A percentile compares a stretch with the other conserved stretches of the same genome.
phyloP scores from a whole-genome alignment of 129 eudicot species.

The Cynara cardunculus region DNA sequence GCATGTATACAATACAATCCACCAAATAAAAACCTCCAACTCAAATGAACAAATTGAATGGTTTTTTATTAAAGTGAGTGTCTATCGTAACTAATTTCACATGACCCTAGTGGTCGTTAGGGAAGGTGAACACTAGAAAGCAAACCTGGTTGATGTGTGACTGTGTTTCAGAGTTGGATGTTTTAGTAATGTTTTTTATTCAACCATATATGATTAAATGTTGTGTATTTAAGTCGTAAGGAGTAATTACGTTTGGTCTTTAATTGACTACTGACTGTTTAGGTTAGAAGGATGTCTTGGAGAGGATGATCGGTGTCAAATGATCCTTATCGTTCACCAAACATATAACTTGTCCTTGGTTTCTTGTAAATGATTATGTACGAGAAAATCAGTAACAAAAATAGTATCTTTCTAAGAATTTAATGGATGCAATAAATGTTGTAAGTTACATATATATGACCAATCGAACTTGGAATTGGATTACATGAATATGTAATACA shows the following conservation, averaged over 20 bases:
- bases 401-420: not conserved
- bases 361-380: not conserved
- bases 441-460: too few species aligned
- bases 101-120: not conserved
- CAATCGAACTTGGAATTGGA: too few species aligned
- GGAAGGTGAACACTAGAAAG: not conserved
- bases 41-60: not conserved
- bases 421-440: not conserved
- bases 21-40: not conserved
- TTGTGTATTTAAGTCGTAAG: not conserved
- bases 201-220: not conserved
- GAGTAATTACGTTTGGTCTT: not conserved
- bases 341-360: not conserved
- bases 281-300: not conserved
- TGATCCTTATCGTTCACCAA: not conserved
- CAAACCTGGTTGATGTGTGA: not conserved
- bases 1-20: not conserved
- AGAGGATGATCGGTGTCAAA: not conserved
- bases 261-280: not conserved
- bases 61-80: too few species aligned
- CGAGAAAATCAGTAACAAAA: not conserved
- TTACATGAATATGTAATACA: too few species aligned
- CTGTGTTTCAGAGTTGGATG: not conserved
- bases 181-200: not conserved
- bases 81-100: not conserved